Evolutionary conservation across 192 early-diverging fungal genomes (phyloP).

Genomic region (Entophlyctis luteolus): DNA sequence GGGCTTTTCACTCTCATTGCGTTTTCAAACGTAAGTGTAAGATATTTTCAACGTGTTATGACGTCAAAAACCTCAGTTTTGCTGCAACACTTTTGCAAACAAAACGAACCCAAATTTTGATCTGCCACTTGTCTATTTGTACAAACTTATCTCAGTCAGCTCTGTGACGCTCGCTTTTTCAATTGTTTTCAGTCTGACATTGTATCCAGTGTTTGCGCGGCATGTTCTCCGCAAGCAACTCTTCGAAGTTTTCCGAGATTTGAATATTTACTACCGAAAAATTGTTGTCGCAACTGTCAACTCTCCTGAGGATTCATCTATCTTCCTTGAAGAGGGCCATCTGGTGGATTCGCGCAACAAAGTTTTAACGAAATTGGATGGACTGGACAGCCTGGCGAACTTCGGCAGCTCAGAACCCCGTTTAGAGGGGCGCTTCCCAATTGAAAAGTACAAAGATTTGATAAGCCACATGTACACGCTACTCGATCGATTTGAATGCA

Average conservation of each 20-base stretch:
- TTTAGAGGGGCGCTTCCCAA: constrained; percentile 10
- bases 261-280: constrained; percentile 12
- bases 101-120: background rate
- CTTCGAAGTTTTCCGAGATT: background rate
- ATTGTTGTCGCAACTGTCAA: background rate
- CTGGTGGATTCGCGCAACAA: constrained; percentile 5
- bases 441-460: background rate
- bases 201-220: constrained; percentile 23
- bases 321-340: background rate
- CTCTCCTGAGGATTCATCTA: background rate
- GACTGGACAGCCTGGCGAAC: constrained; percentile 9
- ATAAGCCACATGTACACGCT: background rate
- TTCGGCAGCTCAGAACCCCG: constrained; percentile 18
- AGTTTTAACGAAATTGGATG: constrained; percentile 5
- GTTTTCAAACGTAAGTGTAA: background rate
- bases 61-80: background rate
- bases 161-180: constrained; percentile 13
- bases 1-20: background rate
- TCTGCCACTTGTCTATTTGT: constrained; percentile 3
- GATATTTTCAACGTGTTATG: background rate
- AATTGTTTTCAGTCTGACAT: constrained; percentile 11
- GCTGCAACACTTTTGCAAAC: background rate
- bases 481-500: constrained; percentile 12
- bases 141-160: constrained; percentile 7
- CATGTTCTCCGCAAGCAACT: background rate